Conservation (phyloP, 1,284 basidiomycete species). For the Irpex rosettiformis region DNA sequence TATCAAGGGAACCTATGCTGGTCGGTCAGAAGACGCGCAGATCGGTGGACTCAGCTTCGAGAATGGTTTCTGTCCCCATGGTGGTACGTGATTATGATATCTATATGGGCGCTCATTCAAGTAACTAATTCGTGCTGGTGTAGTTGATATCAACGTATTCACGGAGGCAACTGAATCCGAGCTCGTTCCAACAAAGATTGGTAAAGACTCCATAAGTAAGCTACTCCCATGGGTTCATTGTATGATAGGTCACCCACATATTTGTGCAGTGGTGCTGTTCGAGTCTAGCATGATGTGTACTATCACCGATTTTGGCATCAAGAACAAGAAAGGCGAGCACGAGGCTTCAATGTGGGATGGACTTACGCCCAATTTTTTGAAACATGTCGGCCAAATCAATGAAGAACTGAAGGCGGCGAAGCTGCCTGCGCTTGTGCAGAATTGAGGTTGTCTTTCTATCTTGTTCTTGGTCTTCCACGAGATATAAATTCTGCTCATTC, state of each 20-base stretch:
- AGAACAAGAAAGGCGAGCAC: constrained; percentile 52
- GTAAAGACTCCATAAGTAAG: constrained; percentile 53
- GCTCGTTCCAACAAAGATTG: constrained; percentile 45
- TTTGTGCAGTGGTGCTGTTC: constrained; percentile 62
- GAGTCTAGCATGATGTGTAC: constrained; percentile 61
- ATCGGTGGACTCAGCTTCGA: constrained; percentile 61
- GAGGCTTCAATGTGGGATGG: constrained; percentile 63
- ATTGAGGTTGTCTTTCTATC: not conserved
- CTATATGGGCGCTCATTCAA: not conserved
- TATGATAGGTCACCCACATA: too few species aligned
- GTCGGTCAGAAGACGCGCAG: constrained; percentile 56
- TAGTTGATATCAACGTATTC: constrained; percentile 56
- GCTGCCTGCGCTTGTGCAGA: constrained; percentile 1
- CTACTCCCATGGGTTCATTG: not conserved
- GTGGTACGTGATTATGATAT: constrained; percentile 34
- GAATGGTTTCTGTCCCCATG: constrained; percentile 60
- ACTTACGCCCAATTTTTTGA: constrained; percentile 53
- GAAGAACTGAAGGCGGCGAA: constrained; percentile 15
- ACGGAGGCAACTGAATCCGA: constrained; percentile 50
- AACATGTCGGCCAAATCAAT: constrained; percentile 54
- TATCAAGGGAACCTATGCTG: constrained; percentile 56
- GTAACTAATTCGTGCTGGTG: not conserved
- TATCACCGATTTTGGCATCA: constrained; percentile 60
- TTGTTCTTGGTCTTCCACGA: too few species aligned
- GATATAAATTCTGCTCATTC: too few species aligned